Evolutionary conservation across 345 rosid species (phyloP), one percentile per base, ranked within the genome.

Genomic region (Camelina hispida): DNA sequence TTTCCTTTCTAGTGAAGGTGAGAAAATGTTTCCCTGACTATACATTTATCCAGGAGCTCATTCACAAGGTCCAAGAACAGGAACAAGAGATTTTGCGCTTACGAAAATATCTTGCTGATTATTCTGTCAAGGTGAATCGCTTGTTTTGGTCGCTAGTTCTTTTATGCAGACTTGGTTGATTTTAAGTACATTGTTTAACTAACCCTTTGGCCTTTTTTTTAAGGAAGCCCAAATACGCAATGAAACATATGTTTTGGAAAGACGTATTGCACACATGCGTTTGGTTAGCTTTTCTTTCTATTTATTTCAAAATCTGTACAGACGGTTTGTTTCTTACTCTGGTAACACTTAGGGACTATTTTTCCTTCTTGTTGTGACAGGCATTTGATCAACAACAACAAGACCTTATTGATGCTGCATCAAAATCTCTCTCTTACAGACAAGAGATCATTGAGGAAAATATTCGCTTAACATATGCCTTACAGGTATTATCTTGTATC

Each of bases 321-420:
- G 32, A 9, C 6, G n/a, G 20, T 37, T 32, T 18, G 34, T 28
- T 53, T 16, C 56, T 47, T 68, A 32, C 55, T 61, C 28, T 52
- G 32, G 23, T 53, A 43, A 40, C 50, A 53, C 28, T 20, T 34
- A 17, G 30, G 20, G 17, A 51, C 8, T 68, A 55, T 54, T 35
- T 67, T 18, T 78, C 66, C 68, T 59, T 48, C 53, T 65, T 81
- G 64, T 58, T 72, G 62, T 62, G 73, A 50, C 75, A 95, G 99
- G 98, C 99, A 84, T 95, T 95, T 84, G 99, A 92, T 85, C 97
- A 90, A 75, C 98, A 93, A 71, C 99, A 92, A 66, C 98, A 95
- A 73, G 99, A 95, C 85, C 92, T 90, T 76, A 91, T 95, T 62
- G 99, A 95, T 84, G 96, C 99, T 78, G 91, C 97, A 55, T 86